Percentiles rank a stretch among this genome's conserved stretches.
Evolutionary conservation across 2,329 filamentous ascomycete genomes (phyloP).

Genomic region (Malbranchea zuffiana): DNA sequence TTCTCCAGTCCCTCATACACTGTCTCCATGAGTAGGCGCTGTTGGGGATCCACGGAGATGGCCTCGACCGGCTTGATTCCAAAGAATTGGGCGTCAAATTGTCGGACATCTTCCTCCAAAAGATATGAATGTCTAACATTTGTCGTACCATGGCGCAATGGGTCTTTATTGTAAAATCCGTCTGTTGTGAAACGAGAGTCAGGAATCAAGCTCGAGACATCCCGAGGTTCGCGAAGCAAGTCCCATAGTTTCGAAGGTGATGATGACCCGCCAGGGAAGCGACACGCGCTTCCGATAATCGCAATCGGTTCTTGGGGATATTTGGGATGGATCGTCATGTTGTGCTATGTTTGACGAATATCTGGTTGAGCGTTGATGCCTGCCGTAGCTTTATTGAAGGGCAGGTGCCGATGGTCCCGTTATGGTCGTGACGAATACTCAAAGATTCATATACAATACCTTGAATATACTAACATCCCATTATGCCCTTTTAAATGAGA

Average conservation of each 20-base stretch:
- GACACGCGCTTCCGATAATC: slow-evolving; percentile 10
- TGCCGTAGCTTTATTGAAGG: too few relatives aligned
- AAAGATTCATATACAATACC: too few relatives aligned
- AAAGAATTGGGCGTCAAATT: slow-evolving; percentile 28
- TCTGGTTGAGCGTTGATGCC: too few relatives aligned
- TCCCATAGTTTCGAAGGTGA: slow-evolving; percentile 7
- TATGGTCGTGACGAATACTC: too few relatives aligned
- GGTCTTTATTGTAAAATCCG: slow-evolving; percentile 15
- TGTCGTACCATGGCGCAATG: slow-evolving; percentile 9
- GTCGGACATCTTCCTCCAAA: slow-evolving; percentile 18
- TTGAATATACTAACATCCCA: too few relatives aligned
- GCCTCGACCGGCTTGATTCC: slow-evolving; percentile 20
- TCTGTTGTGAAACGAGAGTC: slow-evolving; percentile 14
- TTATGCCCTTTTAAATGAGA: too few relatives aligned
- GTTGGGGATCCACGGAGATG: slow-evolving; percentile 24
- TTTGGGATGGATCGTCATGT: neutral
- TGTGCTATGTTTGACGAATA: too few relatives aligned
- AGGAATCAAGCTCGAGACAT: slow-evolving; percentile 5
- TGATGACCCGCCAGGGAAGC: slow-evolving; percentile 5
- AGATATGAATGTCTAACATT: slow-evolving; percentile 15
- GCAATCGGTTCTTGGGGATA: slow-evolving; percentile 8
- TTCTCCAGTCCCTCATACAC: slow-evolving; percentile 22
- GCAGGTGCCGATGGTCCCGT: too few relatives aligned
- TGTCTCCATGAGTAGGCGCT: slow-evolving; percentile 23
- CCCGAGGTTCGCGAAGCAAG: slow-evolving; percentile 5